Conservation (phyloP, 495 filamentous ascomycete species). For the Jackrogersella multiformis region DNA sequence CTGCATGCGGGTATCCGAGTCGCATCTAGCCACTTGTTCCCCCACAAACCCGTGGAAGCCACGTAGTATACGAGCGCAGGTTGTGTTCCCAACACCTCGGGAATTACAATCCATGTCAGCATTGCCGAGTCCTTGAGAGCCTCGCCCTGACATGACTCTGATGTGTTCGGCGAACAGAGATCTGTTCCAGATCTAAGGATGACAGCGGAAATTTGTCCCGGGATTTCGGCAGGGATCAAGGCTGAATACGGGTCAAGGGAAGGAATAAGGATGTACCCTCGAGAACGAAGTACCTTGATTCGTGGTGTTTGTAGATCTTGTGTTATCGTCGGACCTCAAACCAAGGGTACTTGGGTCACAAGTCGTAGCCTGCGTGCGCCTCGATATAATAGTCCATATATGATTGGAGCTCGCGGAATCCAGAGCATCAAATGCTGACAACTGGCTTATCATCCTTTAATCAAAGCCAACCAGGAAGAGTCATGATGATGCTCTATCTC, state of each 20-base stretch:
- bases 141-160: neutral
- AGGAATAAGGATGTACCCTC: neutral
- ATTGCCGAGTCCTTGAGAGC: neutral
- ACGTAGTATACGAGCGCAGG: neutral
- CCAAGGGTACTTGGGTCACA: constrained; percentile 7
- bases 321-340: constrained; percentile 9
- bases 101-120: neutral
- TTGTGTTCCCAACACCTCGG: neutral
- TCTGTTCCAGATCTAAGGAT: neutral
- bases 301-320: constrained; percentile 7
- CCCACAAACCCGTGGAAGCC: constrained; percentile 5
- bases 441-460: neutral
- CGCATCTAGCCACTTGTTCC: neutral
- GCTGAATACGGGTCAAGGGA: neutral
- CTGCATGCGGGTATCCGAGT: constrained; percentile 5
- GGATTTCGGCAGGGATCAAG: neutral
- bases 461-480: neutral
- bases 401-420: constrained; percentile 18
- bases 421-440: neutral
- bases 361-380: constrained; percentile 14
- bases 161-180: neutral
- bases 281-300: neutral
- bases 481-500: constrained; percentile 8
- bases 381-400: neutral
- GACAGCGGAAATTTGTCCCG: neutral